Evolutionary conservation across 768 basidiomycete genomes (phyloP).

Genomic region (Lentinula raphanica): DNA sequence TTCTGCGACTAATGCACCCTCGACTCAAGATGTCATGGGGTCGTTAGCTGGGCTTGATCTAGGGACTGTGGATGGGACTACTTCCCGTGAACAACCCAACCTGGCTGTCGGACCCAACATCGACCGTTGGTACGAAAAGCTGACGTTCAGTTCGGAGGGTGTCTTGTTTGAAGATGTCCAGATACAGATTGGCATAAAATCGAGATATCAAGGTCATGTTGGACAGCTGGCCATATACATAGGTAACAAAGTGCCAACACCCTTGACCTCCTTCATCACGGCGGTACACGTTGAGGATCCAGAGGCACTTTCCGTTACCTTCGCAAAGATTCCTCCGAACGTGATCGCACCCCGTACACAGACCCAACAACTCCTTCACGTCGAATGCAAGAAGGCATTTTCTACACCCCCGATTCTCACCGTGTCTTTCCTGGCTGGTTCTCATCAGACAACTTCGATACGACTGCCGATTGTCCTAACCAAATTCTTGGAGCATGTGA

Average conservation of each 20-base stretch:
- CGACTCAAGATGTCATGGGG: slow-evolving; percentile 55
- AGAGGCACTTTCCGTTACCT: slow-evolving; percentile 73
- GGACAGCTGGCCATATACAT: slow-evolving; percentile 93
- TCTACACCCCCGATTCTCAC: slow-evolving; percentile 69
- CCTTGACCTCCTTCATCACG: slow-evolving; percentile 90
- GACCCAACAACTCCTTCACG: slow-evolving; percentile 86
- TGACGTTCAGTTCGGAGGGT: slow-evolving; percentile 77
- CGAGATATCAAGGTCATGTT: slow-evolving; percentile 90
- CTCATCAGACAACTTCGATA: slow-evolving; percentile 80
- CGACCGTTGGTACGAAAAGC: slow-evolving; percentile 85
- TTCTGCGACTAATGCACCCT: slow-evolving; percentile 22
- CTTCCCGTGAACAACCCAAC: slow-evolving; percentile 40
- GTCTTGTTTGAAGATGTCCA: slow-evolving; percentile 94
- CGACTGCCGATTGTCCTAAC: slow-evolving; percentile 82
- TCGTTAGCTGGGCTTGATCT: slow-evolving; percentile 84
- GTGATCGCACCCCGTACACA: slow-evolving; percentile 80
- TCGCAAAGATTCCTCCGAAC: slow-evolving; percentile 87
- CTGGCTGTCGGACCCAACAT: slow-evolving; percentile 66
- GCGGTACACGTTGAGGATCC: slow-evolving; percentile 69
- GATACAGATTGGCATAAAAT: slow-evolving; percentile 94
- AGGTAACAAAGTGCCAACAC: slow-evolving; percentile 87
- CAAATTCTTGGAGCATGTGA: slow-evolving; percentile 93
- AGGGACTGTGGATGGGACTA: slow-evolving; percentile 16
- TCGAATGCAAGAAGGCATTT: slow-evolving; percentile 93
- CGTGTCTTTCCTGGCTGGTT: slow-evolving; percentile 88